Evolutionary conservation across 805 yeast genomes (phyloP).

Genomic region (Ogataea neopini): DNA sequence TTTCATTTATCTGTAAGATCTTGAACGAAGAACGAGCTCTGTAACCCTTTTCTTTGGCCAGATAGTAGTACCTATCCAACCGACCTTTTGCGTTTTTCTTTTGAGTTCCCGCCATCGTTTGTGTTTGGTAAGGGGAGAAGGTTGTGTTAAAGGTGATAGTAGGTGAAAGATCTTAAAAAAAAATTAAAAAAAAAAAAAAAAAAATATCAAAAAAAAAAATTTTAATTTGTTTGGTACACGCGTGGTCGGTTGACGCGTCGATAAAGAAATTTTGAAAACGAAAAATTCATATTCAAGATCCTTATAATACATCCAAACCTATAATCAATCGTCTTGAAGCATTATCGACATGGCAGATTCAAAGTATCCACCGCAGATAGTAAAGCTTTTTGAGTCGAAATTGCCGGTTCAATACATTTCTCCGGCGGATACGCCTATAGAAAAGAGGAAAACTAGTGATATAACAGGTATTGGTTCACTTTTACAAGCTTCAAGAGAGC

Average conservation of each 20-base stretch:
- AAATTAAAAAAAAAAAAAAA: slow-evolving; percentile 2
- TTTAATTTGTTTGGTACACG: slow-evolving; percentile 7
- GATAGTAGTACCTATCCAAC: slow-evolving; percentile 92
- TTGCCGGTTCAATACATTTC: slow-evolving; percentile 53
- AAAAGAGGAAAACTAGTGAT: slow-evolving; percentile 45
- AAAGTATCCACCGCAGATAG: slow-evolving; percentile 36
- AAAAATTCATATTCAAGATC: not conserved
- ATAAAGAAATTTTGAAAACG: not conserved
- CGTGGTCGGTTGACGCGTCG: slow-evolving; percentile 3
- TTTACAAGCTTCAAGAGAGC: slow-evolving; percentile 28
- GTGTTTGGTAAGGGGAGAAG: not conserved
- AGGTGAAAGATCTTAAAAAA: not conserved
- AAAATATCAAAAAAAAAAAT: slow-evolving; percentile 1
- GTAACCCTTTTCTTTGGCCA: slow-evolving; percentile 97
- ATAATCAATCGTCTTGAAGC: too few species aligned
- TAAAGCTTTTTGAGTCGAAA: slow-evolving; percentile 55
- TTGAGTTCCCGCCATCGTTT: slow-evolving; percentile 66
- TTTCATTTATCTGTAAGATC: slow-evolving; percentile 91
- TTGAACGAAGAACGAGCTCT: slow-evolving; percentile 99
- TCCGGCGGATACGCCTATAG: slow-evolving; percentile 53
- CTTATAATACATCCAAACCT: too few species aligned
- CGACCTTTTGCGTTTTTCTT: slow-evolving; percentile 98
- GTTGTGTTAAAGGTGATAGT: not conserved
- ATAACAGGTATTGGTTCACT: slow-evolving; percentile 48
- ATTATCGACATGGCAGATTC: slow-evolving; percentile 18